Evolutionary conservation across 1,284 basidiomycete species (phyloP), one percentile per base, ranked within the genome.

Genomic region (Malassezia psittaci): DNA sequence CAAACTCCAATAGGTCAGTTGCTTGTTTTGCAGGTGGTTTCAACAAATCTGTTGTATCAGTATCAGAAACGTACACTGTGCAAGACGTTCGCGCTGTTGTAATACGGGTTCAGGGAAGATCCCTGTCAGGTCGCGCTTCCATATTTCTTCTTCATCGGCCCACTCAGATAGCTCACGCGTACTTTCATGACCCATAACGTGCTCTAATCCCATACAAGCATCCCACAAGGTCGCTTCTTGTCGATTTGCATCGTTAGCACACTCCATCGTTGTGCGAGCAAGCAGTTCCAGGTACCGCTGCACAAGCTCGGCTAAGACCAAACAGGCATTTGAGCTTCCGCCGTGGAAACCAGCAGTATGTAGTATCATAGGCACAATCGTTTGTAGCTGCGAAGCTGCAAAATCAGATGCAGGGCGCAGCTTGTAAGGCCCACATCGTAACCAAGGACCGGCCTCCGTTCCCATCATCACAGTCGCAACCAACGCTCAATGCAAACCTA

Each of bases 241-340:
- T 16, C 67, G 61, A 15, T 64, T 60, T 15, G 64, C 61, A 12
- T 61, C 59, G 35, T 61, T 54, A 1, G 61, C 64, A 29, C 55
- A 59, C 5, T 55, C 54, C 1, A 59, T 55, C 3, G 56, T 60
- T 3, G 66, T 49, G 29, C 48, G 50, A 3, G 55, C 50, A 5
- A 52, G 43, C 38, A 66, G 56, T 38, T 62, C 57, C 1, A 69
- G 56, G 38, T 64, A 69, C 5, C 66, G 52, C 40, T 69, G 66
- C 52, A 66, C 57, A 4, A 69, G 44, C 39, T 69, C 66, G 12
- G 64, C 50, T 29, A 68, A 52, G 9, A 69, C 43, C 9, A 59
- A 49, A 19, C 55, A 58, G 11, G 66, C 64, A 37, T 59, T 51
- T 12, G 57, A 51, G 16, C 63, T 66, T 5, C 60, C 60, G 15